Percentiles rank a stretch among this genome's conserved stretches.
Evolutionary conservation across 2,329 filamentous ascomycete species (phyloP).

Genomic region (Coniochaeta prunicola): DNA sequence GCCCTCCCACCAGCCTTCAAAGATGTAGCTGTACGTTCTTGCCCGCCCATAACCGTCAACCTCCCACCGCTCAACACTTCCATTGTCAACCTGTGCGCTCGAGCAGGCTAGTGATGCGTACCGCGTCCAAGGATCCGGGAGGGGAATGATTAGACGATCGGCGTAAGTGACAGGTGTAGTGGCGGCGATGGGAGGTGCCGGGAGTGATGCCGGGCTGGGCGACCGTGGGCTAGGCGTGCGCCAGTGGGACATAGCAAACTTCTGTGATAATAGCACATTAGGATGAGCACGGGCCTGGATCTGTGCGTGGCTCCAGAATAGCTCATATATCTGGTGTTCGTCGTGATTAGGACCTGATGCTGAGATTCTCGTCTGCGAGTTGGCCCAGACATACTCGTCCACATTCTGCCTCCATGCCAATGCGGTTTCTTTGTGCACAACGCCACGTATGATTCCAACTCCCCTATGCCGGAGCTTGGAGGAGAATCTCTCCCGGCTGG

Average conservation of each 20-base stretch:
- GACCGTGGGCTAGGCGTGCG: conserved; percentile 36
- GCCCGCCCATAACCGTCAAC: conserved; percentile 51
- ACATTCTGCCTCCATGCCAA: conserved; percentile 42
- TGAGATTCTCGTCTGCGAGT: conserved; percentile 25
- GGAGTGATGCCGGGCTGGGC: conserved; percentile 9
- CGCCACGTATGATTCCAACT: conserved; percentile 15
- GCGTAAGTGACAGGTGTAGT: conserved; percentile 50
- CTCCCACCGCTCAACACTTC: conserved; percentile 66
- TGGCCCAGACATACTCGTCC: conserved; percentile 41
- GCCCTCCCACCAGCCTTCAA: conserved; percentile 63
- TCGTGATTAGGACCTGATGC: conserved; percentile 14
- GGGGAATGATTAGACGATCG: conserved; percentile 50
- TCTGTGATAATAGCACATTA: conserved; percentile 29
- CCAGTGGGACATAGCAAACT: conserved; percentile 45
- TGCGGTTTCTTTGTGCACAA: conserved; percentile 15
- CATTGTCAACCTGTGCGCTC: conserved; percentile 56
- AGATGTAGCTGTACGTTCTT: conserved; percentile 58
- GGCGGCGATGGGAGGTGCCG: conserved; percentile 23
- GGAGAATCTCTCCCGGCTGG: conserved; percentile 12
- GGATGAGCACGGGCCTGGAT: conserved; percentile 30
- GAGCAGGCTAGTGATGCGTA: conserved; percentile 28
- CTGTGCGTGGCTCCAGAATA: conserved; percentile 33
- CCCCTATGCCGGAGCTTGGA: conserved; percentile 12
- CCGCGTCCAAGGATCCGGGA: conserved; percentile 1
- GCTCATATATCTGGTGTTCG: conserved; percentile 24